Conservation (phyloP, 257 asterid genomes). For the Phtheirospermum japonicum region DNA sequence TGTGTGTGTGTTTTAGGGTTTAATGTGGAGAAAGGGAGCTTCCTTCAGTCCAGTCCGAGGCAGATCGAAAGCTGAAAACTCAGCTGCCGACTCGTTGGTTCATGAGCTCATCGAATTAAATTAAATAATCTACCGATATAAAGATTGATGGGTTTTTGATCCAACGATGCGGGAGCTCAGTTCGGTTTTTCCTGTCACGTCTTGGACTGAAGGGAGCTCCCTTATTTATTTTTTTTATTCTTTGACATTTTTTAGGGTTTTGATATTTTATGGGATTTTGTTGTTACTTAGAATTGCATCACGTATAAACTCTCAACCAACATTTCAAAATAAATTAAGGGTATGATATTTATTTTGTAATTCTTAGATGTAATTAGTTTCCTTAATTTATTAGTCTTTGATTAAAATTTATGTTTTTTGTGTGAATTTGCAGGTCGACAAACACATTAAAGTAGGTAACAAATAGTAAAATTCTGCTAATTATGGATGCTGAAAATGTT, state of each 20-base stretch:
- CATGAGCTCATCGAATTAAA: slow-evolving; percentile 41
- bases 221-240: slow-evolving; percentile 25
- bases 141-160: slow-evolving; percentile 43
- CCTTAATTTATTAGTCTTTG: no score
- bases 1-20: background rate
- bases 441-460: no score
- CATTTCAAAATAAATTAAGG: no score
- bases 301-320: no score
- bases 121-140: background rate
- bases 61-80: slow-evolving; percentile 42
- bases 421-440: no score
- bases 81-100: slow-evolving; percentile 94
- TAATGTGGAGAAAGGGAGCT: slow-evolving; percentile 60
- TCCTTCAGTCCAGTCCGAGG: slow-evolving; percentile 87
- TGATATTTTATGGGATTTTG: no score
- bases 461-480: no score
- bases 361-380: background rate
- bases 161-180: slow-evolving; percentile 81
- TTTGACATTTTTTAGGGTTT: background rate
- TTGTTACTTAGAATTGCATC: background rate
- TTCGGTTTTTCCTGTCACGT: slow-evolving; percentile 63
- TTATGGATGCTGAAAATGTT: no score
- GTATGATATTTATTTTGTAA: no score
- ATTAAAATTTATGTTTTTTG: no score
- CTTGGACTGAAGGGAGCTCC: slow-evolving; percentile 99